Conservation (phyloP, 192 early-diverging fungal species). For the Jimgerdemannia lactiflua region DNA sequence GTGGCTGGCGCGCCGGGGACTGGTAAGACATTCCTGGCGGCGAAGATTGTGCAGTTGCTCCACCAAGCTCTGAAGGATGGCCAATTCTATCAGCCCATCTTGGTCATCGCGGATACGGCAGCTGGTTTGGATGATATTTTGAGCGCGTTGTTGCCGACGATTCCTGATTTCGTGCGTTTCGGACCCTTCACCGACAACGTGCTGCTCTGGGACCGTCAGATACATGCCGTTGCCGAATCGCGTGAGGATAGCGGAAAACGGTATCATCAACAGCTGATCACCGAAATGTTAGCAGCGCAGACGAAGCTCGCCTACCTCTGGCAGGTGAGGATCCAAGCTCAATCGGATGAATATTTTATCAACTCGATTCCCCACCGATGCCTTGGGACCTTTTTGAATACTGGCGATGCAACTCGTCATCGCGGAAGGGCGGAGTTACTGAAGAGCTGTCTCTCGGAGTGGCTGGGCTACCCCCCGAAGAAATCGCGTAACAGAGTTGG, state of each 20-base stretch:
- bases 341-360: conserved; percentile 1
- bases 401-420: no score
- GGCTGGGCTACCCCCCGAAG: not conserved
- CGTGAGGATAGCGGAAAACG: not conserved
- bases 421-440: not conserved
- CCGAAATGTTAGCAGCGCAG: not conserved
- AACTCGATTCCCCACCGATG: not conserved
- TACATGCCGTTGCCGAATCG: not conserved
- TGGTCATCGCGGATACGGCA: conserved; percentile 20
- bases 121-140: conserved; percentile 17
- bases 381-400: not conserved
- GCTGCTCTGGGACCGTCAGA: not conserved
- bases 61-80: conserved; percentile 11
- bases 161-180: conserved; percentile 21
- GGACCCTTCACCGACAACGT: conserved; percentile 6
- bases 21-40: conserved; percentile 24
- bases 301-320: not conserved
- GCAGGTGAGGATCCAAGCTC: not conserved
- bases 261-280: not conserved
- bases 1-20: conserved; percentile 22
- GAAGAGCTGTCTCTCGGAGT: not conserved
- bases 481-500: no score
- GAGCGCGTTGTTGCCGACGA: not conserved
- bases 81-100: conserved; percentile 16
- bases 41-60: conserved; percentile 17